These are phyloP conservation scores for Aschersonia sp. DNA, from an alignment of 2,329 filamentous ascomycete genomes.

Conservation along the genomic window DNA sequence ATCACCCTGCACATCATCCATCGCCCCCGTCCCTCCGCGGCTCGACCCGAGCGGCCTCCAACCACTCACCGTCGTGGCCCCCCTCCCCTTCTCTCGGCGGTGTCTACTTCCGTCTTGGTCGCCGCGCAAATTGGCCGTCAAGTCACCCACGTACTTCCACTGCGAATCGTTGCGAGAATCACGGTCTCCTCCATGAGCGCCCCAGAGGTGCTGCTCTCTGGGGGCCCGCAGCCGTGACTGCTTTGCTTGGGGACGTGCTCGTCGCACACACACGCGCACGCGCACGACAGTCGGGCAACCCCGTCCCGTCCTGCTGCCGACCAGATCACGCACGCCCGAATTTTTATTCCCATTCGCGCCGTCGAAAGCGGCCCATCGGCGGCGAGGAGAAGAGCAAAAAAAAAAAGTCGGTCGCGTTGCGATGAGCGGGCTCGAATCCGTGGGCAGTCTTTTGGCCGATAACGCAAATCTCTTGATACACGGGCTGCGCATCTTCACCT, in stretches of 20 bases:
- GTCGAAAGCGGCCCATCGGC: too few relatives aligned
- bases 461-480: slow-evolving; percentile 40
- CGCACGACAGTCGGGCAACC: background rate
- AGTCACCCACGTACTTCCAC: background rate
- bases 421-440: slow-evolving; percentile 26
- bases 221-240: background rate
- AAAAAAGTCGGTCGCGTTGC: too few relatives aligned
- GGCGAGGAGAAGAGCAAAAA: too few relatives aligned
- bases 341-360: too few relatives aligned
- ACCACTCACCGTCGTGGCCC: too few relatives aligned
- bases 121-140: background rate
- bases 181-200: background rate
- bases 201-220: background rate
- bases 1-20: too few relatives aligned
- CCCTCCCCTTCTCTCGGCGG: too few relatives aligned
- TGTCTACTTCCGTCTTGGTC: too few relatives aligned
- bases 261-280: too few relatives aligned
- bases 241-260: too few relatives aligned
- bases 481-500: slow-evolving; percentile 36
- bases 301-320: background rate
- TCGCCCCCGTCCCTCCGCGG: too few relatives aligned
- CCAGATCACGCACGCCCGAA: background rate
- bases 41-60: too few relatives aligned
- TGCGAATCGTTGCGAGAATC: background rate
- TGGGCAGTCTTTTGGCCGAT: slow-evolving; percentile 42